Conservation (phyloP, 345 rosid species). For the Clausena lansium region DNA sequence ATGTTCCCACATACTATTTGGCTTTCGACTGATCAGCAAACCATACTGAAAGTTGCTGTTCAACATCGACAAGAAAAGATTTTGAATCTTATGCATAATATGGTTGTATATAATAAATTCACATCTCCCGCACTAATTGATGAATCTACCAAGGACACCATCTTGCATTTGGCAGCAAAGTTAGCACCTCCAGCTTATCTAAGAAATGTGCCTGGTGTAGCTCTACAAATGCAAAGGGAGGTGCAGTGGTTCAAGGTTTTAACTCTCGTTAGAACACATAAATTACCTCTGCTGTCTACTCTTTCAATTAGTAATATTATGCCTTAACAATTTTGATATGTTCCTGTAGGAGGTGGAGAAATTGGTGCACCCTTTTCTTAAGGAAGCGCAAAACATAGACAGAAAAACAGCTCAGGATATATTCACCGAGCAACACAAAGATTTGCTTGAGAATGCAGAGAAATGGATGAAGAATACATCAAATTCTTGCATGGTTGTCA, state of each 20-base stretch:
- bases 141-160: neutral
- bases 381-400: neutral
- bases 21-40: neutral
- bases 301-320: too few species aligned
- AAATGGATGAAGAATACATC: constrained; percentile 22
- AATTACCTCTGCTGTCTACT: neutral
- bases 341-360: constrained; percentile 18
- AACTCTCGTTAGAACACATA: too few species aligned
- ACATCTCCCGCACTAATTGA: neutral
- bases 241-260: constrained; percentile 19
- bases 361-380: neutral
- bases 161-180: constrained; percentile 20
- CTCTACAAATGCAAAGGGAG: constrained; percentile 17
- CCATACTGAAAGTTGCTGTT: constrained; percentile 7
- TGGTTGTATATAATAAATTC: neutral
- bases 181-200: constrained; percentile 16
- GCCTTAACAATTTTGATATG: neutral
- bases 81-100: neutral
- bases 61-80: constrained; percentile 7
- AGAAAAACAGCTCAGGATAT: constrained; percentile 10
- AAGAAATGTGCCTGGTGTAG: constrained; percentile 14
- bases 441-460: constrained; percentile 12
- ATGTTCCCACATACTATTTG: neutral
- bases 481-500: constrained; percentile 20
- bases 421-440: constrained; percentile 15